Evolutionary conservation across 177 flowering plant species (phyloP).

Genomic region (Vitis hybrid): DNA sequence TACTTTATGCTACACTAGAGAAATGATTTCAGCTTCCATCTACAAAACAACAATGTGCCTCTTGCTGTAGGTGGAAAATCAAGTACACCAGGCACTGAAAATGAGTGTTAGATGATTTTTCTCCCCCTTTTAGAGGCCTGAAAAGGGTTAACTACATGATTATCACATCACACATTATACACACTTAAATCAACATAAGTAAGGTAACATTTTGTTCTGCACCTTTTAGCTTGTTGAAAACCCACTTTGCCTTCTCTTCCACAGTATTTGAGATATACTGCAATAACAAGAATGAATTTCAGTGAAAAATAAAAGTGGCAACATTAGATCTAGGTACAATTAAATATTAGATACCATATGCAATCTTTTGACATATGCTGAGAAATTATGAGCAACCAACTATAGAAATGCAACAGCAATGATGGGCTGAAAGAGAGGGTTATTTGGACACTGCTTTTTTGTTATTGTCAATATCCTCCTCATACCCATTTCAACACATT

Average conservation of each 20-base stretch:
- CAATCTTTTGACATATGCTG: neutral
- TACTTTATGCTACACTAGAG: too few species aligned
- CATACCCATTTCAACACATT: too few species aligned
- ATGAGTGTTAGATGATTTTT: too few species aligned
- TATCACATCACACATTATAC: neutral
- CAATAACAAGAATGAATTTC: conserved; percentile 9
- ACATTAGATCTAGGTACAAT: conserved; percentile 5
- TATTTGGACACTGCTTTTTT: too few species aligned
- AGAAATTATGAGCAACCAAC: neutral
- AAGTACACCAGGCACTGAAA: too few species aligned
- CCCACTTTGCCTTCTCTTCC: conserved; percentile 98
- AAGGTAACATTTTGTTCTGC: neutral
- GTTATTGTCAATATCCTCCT: too few species aligned
- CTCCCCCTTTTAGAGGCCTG: too few species aligned
- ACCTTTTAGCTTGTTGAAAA: conserved; percentile 98
- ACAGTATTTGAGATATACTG: conserved; percentile 86
- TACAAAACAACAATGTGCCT: too few species aligned
- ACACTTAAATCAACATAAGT: neutral
- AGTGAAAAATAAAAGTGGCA: neutral
- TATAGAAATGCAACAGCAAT: neutral
- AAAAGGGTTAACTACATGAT: neutral
- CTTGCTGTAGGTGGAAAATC: too few species aligned
- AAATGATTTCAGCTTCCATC: too few species aligned
- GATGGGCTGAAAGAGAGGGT: too few species aligned
- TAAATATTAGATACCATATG: neutral